Base-by-base conservation (phyloP, 2,329 filamentous ascomycete genomes). In the Alternaria postmessia region DNA sequence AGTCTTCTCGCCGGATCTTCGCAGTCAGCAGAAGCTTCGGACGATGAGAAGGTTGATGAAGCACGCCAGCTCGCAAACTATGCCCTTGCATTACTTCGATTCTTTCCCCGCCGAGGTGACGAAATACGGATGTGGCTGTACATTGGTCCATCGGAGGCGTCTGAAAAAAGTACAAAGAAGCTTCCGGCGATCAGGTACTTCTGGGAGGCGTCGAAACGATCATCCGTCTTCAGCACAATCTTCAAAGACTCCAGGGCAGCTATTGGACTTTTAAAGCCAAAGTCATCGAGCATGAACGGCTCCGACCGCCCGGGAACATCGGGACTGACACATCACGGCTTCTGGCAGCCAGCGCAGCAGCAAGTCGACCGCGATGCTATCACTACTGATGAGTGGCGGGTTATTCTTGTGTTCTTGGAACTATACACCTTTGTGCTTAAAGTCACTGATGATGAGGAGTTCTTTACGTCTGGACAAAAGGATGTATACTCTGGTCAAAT, bases 51-150 rank as follows among this genome's bases (percentile, higher is more conserved):
- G 73, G 81, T 71, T 70, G 82, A 86, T 59, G 87, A 91, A 73
- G 89, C 91, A 2, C 91, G 90, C 67, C 81, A 92, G 12, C 82
- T 97, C 39, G 93, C 94, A 12, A 92, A 91, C 28, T 98, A 97
- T 74, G 92, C 93, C 3, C 83, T 98, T 39, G 94, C 92, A 0
- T 81, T 99, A 3, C 82, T 98, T 4, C 88, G 91, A 59, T 94
- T 93, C 69, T 98, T 98, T 66, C 93, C 94, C 8, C 82, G 85
- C 7, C 86, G 88, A 60, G 89, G 89, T 4, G 94, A 97, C 72
- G 93, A 97, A 60, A 96, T 97, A 61, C 90, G 94, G 22, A 96
- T 98, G 92, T 94, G 93, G 81, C 83, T 98, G 1, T 98, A 95
- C 73, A 84, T 95, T 41, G 91, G 93, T 0, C 88, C 90, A 43